These are phyloP conservation scores for Capsicum rhomboideum DNA, from an alignment of 257 asterid genomes.

Conservation along the genomic window DNA sequence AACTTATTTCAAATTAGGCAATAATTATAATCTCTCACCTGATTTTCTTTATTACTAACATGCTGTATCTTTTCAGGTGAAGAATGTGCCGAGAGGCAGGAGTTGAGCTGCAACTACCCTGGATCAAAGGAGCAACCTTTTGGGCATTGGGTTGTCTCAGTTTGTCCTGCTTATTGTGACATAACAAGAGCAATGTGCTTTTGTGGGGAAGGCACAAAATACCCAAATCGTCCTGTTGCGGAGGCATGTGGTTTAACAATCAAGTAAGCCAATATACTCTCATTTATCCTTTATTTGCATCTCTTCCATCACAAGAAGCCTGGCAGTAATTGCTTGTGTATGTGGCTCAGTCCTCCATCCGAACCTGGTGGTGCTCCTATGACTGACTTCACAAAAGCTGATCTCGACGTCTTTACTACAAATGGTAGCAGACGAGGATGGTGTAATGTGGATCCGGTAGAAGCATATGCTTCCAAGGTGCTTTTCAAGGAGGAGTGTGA, in stretches of 20 bases:
- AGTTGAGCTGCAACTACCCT: conserved; percentile 66
- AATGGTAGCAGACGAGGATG: conserved; percentile 64
- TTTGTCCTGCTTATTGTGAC: conserved; percentile 81
- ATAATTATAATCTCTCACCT: not conserved
- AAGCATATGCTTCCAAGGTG: conserved; percentile 55
- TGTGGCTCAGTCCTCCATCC: conserved; percentile 50
- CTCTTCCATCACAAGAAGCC: not conserved
- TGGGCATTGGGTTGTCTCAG: conserved; percentile 90
- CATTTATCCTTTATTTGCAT: not conserved
- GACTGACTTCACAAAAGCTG: conserved; percentile 61
- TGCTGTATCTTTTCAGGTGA: conserved; percentile 48
- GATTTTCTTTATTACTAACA: not conserved
- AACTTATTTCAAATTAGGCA: not conserved
- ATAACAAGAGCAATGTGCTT: conserved; percentile 92
- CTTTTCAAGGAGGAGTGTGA: conserved; percentile 77
- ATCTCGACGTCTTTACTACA: conserved; percentile 59
- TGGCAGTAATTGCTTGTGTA: conserved; percentile 3
- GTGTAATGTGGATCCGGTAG: conserved; percentile 91
- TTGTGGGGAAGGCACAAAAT: conserved; percentile 94
- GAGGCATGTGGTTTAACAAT: conserved; percentile 84
- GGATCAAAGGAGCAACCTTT: conserved; percentile 49
- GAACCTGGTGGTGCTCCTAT: conserved; percentile 51
- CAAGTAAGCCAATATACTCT: conserved; percentile 41
- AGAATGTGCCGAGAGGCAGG: conserved; percentile 66
- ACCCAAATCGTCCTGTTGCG: conserved; percentile 84